phyloP scores from a whole-genome alignment of 1,284 basidiomycete species.

The Austropuccinia psidii region DNA sequence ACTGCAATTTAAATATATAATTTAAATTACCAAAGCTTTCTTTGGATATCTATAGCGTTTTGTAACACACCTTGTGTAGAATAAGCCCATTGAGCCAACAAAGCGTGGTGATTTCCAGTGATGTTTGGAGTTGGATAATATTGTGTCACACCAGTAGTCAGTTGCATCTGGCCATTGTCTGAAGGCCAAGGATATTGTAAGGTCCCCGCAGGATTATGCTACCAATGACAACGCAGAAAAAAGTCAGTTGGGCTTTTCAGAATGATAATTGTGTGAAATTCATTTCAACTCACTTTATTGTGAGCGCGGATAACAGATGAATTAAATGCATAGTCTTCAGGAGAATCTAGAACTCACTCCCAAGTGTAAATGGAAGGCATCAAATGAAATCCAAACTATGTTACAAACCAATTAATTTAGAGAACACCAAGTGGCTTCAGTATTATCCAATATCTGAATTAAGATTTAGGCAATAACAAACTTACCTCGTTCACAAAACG shows the following conservation, averaged over 20 bases:
- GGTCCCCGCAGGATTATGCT: constrained; percentile 42
- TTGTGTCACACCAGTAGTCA: constrained; percentile 38
- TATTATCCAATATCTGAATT: too few relatives aligned
- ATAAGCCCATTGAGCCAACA: constrained; percentile 39
- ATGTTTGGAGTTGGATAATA: constrained; percentile 37
- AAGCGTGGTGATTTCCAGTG: background rate
- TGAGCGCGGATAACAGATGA: constrained; percentile 57
- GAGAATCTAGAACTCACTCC: constrained; percentile 55
- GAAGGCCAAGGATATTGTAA: constrained; percentile 42
- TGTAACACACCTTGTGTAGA: constrained; percentile 45
- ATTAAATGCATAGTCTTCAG: constrained; percentile 57
- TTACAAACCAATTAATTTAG: background rate
- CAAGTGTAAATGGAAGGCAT: constrained; percentile 61
- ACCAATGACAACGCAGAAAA: background rate
- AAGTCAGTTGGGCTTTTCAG: too few relatives aligned
- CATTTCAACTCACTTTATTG: constrained; percentile 54
- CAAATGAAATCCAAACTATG: constrained; percentile 58
- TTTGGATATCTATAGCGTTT: constrained; percentile 44
- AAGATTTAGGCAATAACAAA: background rate
- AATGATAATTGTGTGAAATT: too few relatives aligned
- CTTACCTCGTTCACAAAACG: constrained; percentile 56
- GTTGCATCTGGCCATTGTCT: constrained; percentile 39
- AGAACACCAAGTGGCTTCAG: background rate
- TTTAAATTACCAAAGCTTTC: constrained; percentile 30
- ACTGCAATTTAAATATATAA: constrained; percentile 45